Conservation (phyloP, 352 stramenopile species). For the Phytophthora aleatoria region DNA sequence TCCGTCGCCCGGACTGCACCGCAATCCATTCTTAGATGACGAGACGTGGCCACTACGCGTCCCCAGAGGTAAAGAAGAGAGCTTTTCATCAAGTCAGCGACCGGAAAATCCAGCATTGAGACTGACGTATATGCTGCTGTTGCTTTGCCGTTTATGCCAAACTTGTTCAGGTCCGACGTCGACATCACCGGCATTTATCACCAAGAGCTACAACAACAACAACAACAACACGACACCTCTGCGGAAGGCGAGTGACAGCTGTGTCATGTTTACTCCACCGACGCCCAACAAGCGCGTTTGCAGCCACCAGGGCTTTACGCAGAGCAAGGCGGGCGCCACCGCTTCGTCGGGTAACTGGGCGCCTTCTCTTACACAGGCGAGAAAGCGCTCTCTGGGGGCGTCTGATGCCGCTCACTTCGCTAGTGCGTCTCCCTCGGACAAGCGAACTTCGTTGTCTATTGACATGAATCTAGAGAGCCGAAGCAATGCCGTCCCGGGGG, state of each 20-base stretch:
- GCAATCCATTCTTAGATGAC: slow-evolving; percentile 34
- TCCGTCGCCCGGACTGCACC: slow-evolving; percentile 25
- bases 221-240: slow-evolving; percentile 29
- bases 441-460: slow-evolving; percentile 33
- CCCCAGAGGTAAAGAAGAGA: slow-evolving; percentile 29
- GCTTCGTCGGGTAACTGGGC: slow-evolving; percentile 22
- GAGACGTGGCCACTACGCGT: slow-evolving; percentile 23
- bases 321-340: slow-evolving; percentile 33
- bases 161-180: slow-evolving; percentile 31
- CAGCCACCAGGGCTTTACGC: slow-evolving; percentile 37
- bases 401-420: slow-evolving; percentile 31
- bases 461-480: slow-evolving; percentile 39
- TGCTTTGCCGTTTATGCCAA: slow-evolving; percentile 24
- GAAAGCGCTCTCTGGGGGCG: slow-evolving; percentile 33
- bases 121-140: slow-evolving; percentile 22
- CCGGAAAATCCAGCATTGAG: slow-evolving; percentile 29
- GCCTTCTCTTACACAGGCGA: slow-evolving; percentile 31
- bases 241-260: slow-evolving; percentile 16
- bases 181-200: slow-evolving; percentile 25
- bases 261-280: slow-evolving; percentile 37
- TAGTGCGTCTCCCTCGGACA: slow-evolving; percentile 33
- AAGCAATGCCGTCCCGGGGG: slow-evolving; percentile 14
- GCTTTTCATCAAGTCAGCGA: slow-evolving; percentile 12
- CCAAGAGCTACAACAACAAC: slow-evolving; percentile 34
- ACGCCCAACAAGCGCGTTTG: slow-evolving; percentile 47